These are phyloP conservation scores for Trichoderma reesei DNA, from an alignment of 495 filamentous ascomycete genomes.

Conservation along the genomic window DNA sequence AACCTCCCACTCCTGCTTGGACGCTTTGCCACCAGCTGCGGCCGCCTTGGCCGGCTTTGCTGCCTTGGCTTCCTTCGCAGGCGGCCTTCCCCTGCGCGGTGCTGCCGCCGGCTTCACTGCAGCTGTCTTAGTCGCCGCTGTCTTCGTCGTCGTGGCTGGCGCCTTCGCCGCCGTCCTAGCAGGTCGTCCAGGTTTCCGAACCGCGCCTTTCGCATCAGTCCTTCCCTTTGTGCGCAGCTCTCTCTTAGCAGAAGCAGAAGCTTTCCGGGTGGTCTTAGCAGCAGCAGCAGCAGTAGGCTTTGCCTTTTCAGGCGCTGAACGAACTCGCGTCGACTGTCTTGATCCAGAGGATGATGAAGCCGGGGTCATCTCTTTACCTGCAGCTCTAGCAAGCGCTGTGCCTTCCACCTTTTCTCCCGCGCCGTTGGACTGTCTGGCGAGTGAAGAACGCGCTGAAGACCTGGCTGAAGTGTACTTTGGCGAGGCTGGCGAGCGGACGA, in stretches of 20 bases:
- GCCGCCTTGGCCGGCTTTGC: no score
- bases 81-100: neutral
- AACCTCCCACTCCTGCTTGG: conserved; percentile 24
- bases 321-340: neutral
- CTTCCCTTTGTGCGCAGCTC: neutral
- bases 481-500: neutral
- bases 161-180: neutral
- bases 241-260: neutral
- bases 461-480: neutral
- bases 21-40: neutral
- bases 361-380: neutral
- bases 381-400: neutral
- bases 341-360: neutral
- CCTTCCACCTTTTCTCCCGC: neutral
- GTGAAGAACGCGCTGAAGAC: neutral
- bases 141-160: no score
- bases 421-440: neutral
- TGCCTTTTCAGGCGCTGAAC: neutral
- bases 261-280: neutral
- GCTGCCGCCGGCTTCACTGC: neutral
- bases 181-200: neutral
- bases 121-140: neutral
- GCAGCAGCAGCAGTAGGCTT: neutral
- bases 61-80: neutral
- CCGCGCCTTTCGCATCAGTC: neutral